Evolutionary conservation across 2,329 filamentous ascomycete genomes (phyloP).

Genomic region (Exophiala mesophila): DNA sequence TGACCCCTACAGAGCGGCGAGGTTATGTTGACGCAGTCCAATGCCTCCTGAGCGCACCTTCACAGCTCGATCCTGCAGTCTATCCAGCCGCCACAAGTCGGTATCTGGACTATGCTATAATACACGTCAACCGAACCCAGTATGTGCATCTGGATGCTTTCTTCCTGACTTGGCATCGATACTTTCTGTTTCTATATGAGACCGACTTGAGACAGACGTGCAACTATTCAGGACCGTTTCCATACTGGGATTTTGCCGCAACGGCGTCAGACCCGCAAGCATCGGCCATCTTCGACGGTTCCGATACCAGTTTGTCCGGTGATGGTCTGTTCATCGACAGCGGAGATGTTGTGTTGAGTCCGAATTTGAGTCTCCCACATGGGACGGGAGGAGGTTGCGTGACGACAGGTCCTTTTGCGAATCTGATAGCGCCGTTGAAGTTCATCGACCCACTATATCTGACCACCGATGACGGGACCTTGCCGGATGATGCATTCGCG

Average conservation of each 20-base stretch:
- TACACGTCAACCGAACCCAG: slow-evolving; percentile 36
- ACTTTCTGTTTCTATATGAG: slow-evolving; percentile 41
- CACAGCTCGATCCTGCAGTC: slow-evolving; percentile 28
- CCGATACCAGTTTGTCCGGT: slow-evolving; percentile 33
- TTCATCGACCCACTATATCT: slow-evolving; percentile 24
- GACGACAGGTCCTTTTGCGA: slow-evolving; percentile 27
- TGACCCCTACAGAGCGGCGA: slow-evolving; percentile 26
- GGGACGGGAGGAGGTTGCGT: slow-evolving; percentile 28
- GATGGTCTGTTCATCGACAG: slow-evolving; percentile 26
- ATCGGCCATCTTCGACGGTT: slow-evolving; percentile 35
- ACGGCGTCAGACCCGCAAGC: slow-evolving; percentile 28
- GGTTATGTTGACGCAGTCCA: slow-evolving; percentile 37
- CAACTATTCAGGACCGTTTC: slow-evolving; percentile 41
- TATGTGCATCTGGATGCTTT: slow-evolving; percentile 34
- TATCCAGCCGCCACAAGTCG: slow-evolving; percentile 33
- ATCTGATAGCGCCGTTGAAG: slow-evolving; percentile 20
- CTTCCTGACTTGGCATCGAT: slow-evolving; percentile 45
- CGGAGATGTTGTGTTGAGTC: slow-evolving; percentile 19
- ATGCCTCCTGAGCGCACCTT: slow-evolving; percentile 33
- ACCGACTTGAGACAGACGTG: slow-evolving; percentile 42
- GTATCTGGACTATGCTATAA: slow-evolving; percentile 39
- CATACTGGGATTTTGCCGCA: slow-evolving; percentile 39
- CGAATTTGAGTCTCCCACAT: slow-evolving; percentile 23
- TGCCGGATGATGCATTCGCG: slow-evolving; percentile 21
- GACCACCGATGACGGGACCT: slow-evolving; percentile 8